phyloP scores from a whole-genome alignment of 192 early-diverging fungal genomes.

The Coemansia sp. region DNA sequence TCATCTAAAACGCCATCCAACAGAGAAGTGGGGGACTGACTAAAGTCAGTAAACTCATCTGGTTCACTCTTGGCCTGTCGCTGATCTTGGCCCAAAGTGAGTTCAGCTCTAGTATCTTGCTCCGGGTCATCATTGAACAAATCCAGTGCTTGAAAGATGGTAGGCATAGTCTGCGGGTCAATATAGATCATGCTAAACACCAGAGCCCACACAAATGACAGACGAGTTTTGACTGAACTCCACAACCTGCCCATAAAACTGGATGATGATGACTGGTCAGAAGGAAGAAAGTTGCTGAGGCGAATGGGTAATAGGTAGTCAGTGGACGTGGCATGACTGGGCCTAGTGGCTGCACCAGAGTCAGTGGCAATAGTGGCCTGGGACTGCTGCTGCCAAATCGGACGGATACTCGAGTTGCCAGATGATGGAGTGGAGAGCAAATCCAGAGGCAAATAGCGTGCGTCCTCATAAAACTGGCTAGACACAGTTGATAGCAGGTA shows the following conservation, averaged over 20 bases:
- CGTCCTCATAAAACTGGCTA: conserved; percentile 49
- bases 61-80: conserved; percentile 67
- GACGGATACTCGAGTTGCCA: background rate
- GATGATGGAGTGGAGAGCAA: conserved; percentile 12
- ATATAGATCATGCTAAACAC: conserved; percentile 55
- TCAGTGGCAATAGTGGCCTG: conserved; percentile 4
- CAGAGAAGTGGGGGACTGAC: conserved; percentile 73
- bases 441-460: conserved; percentile 42
- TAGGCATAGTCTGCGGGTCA: conserved; percentile 36
- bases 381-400: background rate
- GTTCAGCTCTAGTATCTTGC: conserved; percentile 31
- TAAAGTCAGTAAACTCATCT: conserved; percentile 72
- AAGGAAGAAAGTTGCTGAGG: conserved; percentile 29
- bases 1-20: conserved; percentile 73
- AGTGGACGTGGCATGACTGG: conserved; percentile 47
- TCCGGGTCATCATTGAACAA: conserved; percentile 15
- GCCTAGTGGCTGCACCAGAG: background rate
- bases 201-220: conserved; percentile 9
- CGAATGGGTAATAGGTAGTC: conserved; percentile 50
- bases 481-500: conserved; percentile 46
- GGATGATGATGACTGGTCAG: conserved; percentile 18
- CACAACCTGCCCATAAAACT: conserved; percentile 17
- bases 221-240: conserved; percentile 3
- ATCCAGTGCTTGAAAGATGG: conserved; percentile 39
- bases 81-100: conserved; percentile 60